Conservation (phyloP, 73 alveolate species). For the Breviolum minutum region DNA sequence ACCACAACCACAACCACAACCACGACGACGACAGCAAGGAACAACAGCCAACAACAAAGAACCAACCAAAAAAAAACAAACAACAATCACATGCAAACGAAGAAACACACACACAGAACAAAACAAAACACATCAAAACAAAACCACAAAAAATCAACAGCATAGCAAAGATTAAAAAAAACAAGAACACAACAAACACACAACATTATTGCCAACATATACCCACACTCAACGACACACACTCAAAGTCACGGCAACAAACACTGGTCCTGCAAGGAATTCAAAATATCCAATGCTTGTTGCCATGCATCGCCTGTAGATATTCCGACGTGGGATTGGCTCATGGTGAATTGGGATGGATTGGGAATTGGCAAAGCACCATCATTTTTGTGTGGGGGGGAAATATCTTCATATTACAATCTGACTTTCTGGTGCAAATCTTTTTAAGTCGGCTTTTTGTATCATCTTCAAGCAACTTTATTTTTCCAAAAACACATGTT, state of each 20-base stretch:
- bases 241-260: neutral
- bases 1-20: neutral
- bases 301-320: slow-evolving; percentile 27
- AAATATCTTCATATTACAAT: too few relatives aligned
- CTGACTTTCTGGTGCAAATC: too few relatives aligned
- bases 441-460: too few relatives aligned
- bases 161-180: too few relatives aligned
- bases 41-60: neutral
- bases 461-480: too few relatives aligned
- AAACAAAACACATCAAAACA: neutral
- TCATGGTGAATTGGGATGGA: neutral
- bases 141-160: too few relatives aligned
- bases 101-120: neutral
- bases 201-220: neutral
- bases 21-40: neutral
- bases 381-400: neutral
- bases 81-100: neutral
- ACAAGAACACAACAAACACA: neutral
- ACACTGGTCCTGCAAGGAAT: neutral
- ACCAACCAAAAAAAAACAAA: neutral
- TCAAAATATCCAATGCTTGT: neutral
- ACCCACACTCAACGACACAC: too few relatives aligned
- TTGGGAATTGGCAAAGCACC: neutral
- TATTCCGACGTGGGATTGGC: too few relatives aligned
- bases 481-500: too few relatives aligned